phyloP scores from a whole-genome alignment of 257 asterid genomes.

The Solanum chaucha region DNA sequence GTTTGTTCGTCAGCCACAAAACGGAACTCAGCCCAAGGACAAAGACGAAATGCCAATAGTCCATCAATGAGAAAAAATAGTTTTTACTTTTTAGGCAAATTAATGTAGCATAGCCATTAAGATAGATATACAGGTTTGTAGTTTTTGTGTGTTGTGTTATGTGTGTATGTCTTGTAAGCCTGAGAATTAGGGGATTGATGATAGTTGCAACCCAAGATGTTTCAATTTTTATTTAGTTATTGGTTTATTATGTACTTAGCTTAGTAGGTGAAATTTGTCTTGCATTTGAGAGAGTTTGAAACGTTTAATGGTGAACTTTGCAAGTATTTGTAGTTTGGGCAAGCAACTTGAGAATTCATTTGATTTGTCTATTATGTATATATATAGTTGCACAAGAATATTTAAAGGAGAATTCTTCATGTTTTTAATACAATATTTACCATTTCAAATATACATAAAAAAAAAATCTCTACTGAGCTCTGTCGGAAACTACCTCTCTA shows the following conservation, averaged over 20 bases:
- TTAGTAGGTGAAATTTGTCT: neutral
- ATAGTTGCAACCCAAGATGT: neutral
- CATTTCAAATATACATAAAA: neutral
- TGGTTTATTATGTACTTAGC: neutral
- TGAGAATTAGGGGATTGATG: neutral
- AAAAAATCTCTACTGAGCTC: neutral
- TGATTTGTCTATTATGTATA: neutral
- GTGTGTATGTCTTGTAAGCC: neutral
- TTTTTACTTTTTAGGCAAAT: neutral
- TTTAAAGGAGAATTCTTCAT: neutral
- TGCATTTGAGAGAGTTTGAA: neutral
- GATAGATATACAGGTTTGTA: neutral
- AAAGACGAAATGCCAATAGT: neutral
- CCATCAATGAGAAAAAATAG: neutral
- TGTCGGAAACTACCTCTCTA: neutral
- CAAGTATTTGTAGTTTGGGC: neutral
- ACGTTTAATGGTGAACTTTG: neutral
- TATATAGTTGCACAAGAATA: neutral
- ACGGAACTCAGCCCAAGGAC: neutral
- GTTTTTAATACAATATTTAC: neutral
- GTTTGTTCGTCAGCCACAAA: constrained; percentile 8
- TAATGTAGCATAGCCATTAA: neutral
- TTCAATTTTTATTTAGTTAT: neutral
- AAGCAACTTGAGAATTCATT: neutral
- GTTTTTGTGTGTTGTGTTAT: neutral